Evolutionary conservation across 345 rosid genomes (phyloP).

Genomic region (Dimocarpus longan): DNA sequence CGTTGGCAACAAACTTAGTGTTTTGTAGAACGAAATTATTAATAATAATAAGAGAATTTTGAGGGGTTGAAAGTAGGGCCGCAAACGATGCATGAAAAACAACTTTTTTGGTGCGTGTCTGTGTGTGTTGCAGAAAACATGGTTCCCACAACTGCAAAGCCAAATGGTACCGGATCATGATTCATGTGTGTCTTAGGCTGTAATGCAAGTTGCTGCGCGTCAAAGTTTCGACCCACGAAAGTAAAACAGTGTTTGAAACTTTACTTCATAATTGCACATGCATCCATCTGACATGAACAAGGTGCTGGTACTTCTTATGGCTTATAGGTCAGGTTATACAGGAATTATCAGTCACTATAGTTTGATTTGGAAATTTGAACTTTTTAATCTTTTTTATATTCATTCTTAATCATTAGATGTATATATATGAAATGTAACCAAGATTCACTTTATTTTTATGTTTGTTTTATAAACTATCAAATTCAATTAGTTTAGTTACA

Average conservation of each 20-base stretch:
- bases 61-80: background rate
- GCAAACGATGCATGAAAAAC: background rate
- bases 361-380: background rate
- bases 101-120: background rate
- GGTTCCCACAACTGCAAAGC: constrained; percentile 15
- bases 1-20: background rate
- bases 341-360: background rate
- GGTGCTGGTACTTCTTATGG: background rate
- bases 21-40: background rate
- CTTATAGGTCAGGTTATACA: background rate
- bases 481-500: no score
- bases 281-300: constrained; percentile 29
- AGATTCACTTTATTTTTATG: no score
- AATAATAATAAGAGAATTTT: background rate
- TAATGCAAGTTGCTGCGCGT: constrained; percentile 13
- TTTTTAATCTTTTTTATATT: background rate
- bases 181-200: constrained; percentile 3
- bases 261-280: constrained; percentile 39
- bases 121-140: background rate
- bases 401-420: background rate
- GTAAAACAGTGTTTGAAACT: background rate
- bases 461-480: no score
- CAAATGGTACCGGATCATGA: background rate
- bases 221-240: background rate
- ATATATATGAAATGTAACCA: no score